Evolutionary conservation across 169 alveolate species (phyloP), one percentile per base, ranked within the genome.

Genomic region (Eimeria praecox): DNA sequence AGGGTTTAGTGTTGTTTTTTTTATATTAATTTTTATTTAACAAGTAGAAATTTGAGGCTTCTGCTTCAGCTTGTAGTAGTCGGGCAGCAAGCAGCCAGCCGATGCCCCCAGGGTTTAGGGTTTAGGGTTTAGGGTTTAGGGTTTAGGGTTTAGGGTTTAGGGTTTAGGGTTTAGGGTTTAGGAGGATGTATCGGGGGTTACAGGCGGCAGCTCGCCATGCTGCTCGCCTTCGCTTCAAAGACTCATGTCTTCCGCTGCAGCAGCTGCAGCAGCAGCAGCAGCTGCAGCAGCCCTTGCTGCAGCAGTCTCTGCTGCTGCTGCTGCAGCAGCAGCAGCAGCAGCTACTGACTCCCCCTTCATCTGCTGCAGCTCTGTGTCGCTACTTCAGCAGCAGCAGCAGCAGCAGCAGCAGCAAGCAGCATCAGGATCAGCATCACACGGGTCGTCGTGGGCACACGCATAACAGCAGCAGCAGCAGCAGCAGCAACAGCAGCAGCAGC

Each of bases 101-200:
- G 69, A 59, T 59, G 69, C 69, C 27, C 38, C 42, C n/a, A 69
- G 80, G 90, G 90, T 80, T 80, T 80, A 80, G 90, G 52, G 52
- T 80, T 80, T 80, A 42, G 90, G 90, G 90, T 46, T 80, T 46
- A 75, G 86, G 86, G 86, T 75, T 80, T 42, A 80, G 44, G 64
- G 69, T 80, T 80, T 80, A 80, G 80, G 90, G 90, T 80, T 80
- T 80, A 80, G 90, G 52, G 52, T 80, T 80, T 80, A 42, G 90
- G 90, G 90, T 46, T 80, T 46, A 75, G 86, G 86, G 86, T 75
- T 80, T 42, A 80, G 44, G 64, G 69, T 80, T 80, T 80, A 80
- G 90, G 90, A 33, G 46, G 44, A 80, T 80, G 90, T 18, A 2
- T 9, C 40, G 46, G 71, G 42, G 69, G 8, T 44, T 80, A 27